phyloP scores from a whole-genome alignment of 2,329 filamentous ascomycete genomes.

The Verticillium nubilum region DNA sequence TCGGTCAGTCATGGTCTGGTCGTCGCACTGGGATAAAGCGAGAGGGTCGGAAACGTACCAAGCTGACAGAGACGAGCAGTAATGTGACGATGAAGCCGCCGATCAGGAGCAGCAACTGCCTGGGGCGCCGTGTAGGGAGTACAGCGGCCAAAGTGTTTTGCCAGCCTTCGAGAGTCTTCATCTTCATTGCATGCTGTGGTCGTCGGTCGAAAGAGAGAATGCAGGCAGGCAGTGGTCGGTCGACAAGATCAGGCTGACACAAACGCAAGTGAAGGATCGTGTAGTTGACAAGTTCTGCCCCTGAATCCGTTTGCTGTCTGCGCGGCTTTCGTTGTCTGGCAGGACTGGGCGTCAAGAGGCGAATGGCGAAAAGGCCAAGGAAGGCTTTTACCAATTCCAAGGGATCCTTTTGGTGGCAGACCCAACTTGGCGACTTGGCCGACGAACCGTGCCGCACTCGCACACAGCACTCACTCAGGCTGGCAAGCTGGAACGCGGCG shows the following conservation, averaged over 20 bases:
- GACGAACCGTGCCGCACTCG: background rate
- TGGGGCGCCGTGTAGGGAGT: background rate
- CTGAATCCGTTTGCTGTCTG: background rate
- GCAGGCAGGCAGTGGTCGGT: background rate
- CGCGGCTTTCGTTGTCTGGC: background rate
- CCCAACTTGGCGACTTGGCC: background rate
- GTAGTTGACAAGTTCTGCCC: background rate
- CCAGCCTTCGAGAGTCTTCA: background rate
- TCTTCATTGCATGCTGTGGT: background rate
- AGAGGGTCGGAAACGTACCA: background rate
- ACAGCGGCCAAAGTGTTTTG: background rate
- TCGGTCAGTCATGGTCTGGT: background rate
- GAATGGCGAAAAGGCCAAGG: background rate
- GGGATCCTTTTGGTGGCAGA: background rate
- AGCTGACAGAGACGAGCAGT: background rate
- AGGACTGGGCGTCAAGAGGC: background rate
- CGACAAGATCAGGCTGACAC: background rate
- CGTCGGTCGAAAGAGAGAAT: background rate
- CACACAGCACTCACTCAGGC: background rate
- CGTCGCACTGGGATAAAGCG: background rate
- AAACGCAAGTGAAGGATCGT: background rate
- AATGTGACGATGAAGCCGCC: background rate
- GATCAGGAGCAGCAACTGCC: background rate
- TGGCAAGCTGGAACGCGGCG: background rate
- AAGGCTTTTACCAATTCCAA: background rate